phyloP scores from a whole-genome alignment of 768 basidiomycete genomes.

The Naematelia encephala region DNA sequence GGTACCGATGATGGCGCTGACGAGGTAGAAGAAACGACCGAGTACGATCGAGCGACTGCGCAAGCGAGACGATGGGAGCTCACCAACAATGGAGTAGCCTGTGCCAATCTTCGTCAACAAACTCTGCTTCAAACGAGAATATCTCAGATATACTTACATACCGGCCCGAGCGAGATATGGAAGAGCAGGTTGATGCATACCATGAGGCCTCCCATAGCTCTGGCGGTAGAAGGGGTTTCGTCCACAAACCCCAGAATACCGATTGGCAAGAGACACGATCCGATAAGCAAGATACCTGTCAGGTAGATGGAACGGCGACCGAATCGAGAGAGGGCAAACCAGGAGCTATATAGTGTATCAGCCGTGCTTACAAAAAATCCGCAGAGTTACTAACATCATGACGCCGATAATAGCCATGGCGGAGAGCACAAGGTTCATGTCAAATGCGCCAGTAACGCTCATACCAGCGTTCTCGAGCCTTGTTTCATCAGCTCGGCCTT shows the following conservation, averaged over 20 bases:
- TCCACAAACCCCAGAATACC: slow-evolving; percentile 27
- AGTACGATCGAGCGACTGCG: slow-evolving; percentile 23
- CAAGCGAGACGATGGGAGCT: slow-evolving; percentile 24
- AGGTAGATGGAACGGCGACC: slow-evolving; percentile 34
- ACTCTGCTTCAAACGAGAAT: too few species aligned
- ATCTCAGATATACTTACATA: slow-evolving; percentile 17
- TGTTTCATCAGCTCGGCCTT: too few species aligned
- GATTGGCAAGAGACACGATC: slow-evolving; percentile 20
- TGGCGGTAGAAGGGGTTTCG: neutral
- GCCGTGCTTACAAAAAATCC: neutral
- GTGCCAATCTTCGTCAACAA: too few species aligned
- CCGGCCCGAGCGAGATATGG: slow-evolving; percentile 29
- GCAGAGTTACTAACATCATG: slow-evolving; percentile 12
- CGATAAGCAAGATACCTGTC: slow-evolving; percentile 16
- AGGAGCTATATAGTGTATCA: slow-evolving; percentile 12
- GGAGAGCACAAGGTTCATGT: slow-evolving; percentile 25
- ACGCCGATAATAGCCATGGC: slow-evolving; percentile 31
- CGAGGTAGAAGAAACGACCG: slow-evolving; percentile 22
- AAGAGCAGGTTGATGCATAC: slow-evolving; percentile 34
- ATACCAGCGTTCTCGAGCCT: slow-evolving; percentile 28
- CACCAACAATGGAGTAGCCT: slow-evolving; percentile 35
- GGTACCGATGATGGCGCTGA: slow-evolving; percentile 16
- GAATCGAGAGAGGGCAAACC: slow-evolving; percentile 12
- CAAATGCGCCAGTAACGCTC: slow-evolving; percentile 22
- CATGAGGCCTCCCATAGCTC: slow-evolving; percentile 23